Percentiles rank a stretch among this genome's conserved stretches.
These are phyloP conservation scores for Cenchrus purpureus DNA, from an alignment of 176 grass and related monocot species.

Conservation along the genomic window DNA sequence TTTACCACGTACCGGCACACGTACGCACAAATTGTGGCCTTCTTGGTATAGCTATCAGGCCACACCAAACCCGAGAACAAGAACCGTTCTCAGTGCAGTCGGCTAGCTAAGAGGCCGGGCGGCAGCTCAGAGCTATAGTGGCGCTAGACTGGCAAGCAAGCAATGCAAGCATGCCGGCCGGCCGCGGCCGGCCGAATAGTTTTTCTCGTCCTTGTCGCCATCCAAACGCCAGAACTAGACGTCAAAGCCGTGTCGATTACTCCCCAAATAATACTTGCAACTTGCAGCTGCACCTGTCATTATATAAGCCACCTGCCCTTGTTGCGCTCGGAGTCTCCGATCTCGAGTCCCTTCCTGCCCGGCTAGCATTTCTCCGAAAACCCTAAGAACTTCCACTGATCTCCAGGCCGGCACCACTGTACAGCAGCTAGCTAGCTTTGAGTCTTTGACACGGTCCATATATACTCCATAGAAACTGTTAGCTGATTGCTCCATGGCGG, in stretches of 20 bases:
- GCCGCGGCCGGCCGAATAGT: constrained; percentile 49
- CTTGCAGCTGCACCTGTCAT: constrained; percentile 11
- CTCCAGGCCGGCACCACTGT: too few relatives aligned
- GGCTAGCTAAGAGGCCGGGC: constrained; percentile 8
- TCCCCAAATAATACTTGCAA: not conserved
- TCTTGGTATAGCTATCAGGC: not conserved
- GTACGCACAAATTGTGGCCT: not conserved
- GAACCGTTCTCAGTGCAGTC: constrained; percentile 3
- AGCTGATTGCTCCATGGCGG: constrained; percentile 6
- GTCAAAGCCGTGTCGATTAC: constrained; percentile 39
- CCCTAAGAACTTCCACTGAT: not conserved
- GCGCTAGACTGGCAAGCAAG: not conserved
- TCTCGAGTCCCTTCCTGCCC: not conserved
- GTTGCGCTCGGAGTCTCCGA: constrained; percentile 21
- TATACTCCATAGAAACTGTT: not conserved
- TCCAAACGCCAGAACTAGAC: constrained; percentile 44
- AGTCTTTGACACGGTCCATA: not conserved
- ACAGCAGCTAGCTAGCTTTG: not conserved
- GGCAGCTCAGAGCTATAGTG: not conserved
- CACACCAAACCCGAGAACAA: constrained; percentile 15
- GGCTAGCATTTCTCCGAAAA: not conserved
- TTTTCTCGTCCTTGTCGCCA: not conserved
- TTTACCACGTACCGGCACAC: not conserved
- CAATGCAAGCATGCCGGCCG: constrained; percentile 19
- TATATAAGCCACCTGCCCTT: constrained; percentile 45